Evolutionary conservation across 257 asterid genomes (phyloP), one percentile per base, ranked within the genome.

Genomic region (Primulina tabacum): DNA sequence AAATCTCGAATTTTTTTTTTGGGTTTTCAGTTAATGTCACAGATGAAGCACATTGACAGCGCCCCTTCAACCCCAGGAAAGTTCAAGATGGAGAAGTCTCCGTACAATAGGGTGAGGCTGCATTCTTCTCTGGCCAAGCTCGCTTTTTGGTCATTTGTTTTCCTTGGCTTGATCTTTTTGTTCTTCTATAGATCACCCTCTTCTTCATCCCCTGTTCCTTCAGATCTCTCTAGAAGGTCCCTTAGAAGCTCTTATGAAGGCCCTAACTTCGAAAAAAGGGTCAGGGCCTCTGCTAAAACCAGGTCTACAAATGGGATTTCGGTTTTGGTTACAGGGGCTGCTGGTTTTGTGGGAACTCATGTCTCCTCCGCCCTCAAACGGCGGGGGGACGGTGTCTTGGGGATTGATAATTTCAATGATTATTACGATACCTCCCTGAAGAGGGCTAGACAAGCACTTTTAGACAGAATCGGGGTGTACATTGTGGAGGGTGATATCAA

Each of bases 21-120:
- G 60, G 4, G 38, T 40, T 40, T 16, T 65, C 38, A 66, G 78
- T 73, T 75, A 68, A 58, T 52, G 71, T 71, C 76, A 38, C 83
- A 73, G 77, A 85, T 85, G 95, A 88, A 83, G 91, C 95, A 88
- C 91, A 88, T 83, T 83, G 95, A 83, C 78, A 73, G 71, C 77
- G 34, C 77, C 72, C 95, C 95, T 35, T 85, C 95, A 62, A 85
- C 95, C 71, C 95, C 91, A 11, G 98, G 98, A 26, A 92, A 92
- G 93, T 90, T 87, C 86, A 92, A 92, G 92, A 90, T 90, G 96
- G 98, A 92, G 75, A 92, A 92, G 71, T 88, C 95, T 1, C 87
- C 90, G 0, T 87, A 87, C 74, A 81, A 77, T 62, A 82, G 95
- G 80, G 86, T 84, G 70, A 80, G 97, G 85, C 85, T 83, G 7